Evolutionary conservation across 345 rosid genomes (phyloP).

Genomic region (Euphorbia peplus): DNA sequence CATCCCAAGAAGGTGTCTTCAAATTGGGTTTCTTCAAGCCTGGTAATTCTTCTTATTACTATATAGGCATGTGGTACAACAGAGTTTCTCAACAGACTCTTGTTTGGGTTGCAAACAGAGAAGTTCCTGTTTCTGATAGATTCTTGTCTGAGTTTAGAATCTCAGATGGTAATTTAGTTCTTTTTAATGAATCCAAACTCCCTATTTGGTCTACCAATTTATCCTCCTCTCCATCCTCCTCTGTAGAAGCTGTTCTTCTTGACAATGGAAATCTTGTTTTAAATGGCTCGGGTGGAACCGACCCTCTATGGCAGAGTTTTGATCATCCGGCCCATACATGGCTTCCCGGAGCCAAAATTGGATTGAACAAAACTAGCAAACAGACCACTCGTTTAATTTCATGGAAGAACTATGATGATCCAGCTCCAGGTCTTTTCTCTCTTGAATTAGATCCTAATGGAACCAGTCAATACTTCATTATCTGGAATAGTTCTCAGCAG

Average conservation of each 20-base stretch:
- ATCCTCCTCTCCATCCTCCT: conserved; percentile 32
- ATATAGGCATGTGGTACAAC: conserved; percentile 68
- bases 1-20: conserved; percentile 46
- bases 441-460: conserved; percentile 51
- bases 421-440: conserved; percentile 72
- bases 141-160: conserved; percentile 46
- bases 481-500: conserved; percentile 44
- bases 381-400: conserved; percentile 43
- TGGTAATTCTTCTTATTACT: conserved; percentile 50
- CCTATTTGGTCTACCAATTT: conserved; percentile 66
- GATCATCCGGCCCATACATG: conserved; percentile 65
- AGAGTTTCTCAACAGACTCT: conserved; percentile 28
- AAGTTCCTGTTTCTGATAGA: conserved; percentile 45
- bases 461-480: conserved; percentile 45
- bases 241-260: conserved; percentile 44
- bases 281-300: conserved; percentile 25
- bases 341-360: conserved; percentile 67
- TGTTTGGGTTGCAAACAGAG: conserved; percentile 84
- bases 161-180: conserved; percentile 59
- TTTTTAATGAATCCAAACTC: conserved; percentile 44
- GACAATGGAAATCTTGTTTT: conserved; percentile 66
- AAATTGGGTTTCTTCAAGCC: conserved; percentile 67
- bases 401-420: conserved; percentile 61
- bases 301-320: conserved; percentile 64
- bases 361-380: conserved; percentile 37